Conservation (phyloP, 106 monocot species). For the Triglochin maritima region DNA sequence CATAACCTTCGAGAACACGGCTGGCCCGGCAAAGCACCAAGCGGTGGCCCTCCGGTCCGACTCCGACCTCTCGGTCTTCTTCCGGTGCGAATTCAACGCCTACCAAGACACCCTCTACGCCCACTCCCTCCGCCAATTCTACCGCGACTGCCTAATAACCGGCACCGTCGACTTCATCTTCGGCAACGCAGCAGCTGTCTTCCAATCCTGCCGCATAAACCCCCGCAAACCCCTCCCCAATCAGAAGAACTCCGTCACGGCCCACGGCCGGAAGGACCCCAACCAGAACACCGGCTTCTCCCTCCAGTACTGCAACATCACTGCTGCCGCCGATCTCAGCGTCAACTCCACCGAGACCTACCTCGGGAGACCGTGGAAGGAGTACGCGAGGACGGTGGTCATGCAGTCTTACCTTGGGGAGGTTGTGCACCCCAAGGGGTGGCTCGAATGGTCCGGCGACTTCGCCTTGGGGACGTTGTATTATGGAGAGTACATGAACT, state of each 20-base stretch:
- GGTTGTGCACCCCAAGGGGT: conserved; percentile 38
- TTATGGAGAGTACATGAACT: conserved; percentile 70
- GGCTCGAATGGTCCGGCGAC: conserved; percentile 52
- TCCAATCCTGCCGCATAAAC: conserved; percentile 52
- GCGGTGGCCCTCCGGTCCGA: conserved; percentile 71
- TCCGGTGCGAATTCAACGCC: conserved; percentile 38
- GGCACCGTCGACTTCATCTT: conserved; percentile 80
- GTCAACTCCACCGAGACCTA: conserved; percentile 21
- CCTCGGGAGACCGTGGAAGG: conserved; percentile 79
- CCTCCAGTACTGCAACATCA: conserved; percentile 63
- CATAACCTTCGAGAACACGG: conserved; percentile 73
- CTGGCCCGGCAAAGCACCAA: conserved; percentile 74
- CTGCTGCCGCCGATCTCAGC: conserved; percentile 21
- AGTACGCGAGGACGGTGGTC: conserved; percentile 50
- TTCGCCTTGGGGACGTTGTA: conserved; percentile 53
- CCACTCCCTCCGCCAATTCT: conserved; percentile 82
- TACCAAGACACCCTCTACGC: conserved; percentile 89
- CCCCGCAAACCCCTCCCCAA: conserved; percentile 40
- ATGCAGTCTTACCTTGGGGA: conserved; percentile 54
- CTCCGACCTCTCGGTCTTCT: conserved; percentile 73
- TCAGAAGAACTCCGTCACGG: conserved; percentile 78
- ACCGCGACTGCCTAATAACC: conserved; percentile 53
- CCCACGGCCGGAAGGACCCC: conserved; percentile 61
- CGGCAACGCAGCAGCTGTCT: conserved; percentile 70
- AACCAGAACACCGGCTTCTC: conserved; percentile 74